Conservation (phyloP, 345 rosid species). For the Microcos paniculata region DNA sequence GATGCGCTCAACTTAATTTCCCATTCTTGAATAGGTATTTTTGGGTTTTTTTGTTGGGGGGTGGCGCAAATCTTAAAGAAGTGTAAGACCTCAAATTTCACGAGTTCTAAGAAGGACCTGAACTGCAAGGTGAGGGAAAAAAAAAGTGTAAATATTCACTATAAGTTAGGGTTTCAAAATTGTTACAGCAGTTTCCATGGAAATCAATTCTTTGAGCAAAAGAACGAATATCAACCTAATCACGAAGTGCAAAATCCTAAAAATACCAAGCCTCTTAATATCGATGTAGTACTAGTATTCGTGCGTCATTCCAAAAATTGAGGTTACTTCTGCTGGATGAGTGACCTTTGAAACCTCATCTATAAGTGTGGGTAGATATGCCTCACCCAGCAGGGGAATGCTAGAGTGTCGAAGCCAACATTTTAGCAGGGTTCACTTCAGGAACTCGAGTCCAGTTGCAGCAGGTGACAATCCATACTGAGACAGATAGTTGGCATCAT, state of each 20-base stretch:
- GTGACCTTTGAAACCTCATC: not conserved
- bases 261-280: not conserved
- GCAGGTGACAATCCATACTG: slow-evolving; percentile 63
- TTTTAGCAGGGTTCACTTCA: slow-evolving; percentile 33
- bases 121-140: not conserved
- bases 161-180: not conserved
- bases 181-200: not conserved
- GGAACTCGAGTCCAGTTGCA: slow-evolving; percentile 68
- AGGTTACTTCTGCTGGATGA: not conserved
- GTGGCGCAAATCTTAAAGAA: too few relatives aligned
- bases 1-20: too few relatives aligned
- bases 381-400: not conserved
- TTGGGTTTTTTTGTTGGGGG: too few relatives aligned
- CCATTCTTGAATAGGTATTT: too few relatives aligned
- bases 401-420: not conserved
- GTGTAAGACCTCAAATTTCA: not conserved
- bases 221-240: not conserved
- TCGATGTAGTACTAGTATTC: too few relatives aligned
- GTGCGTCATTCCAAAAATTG: not conserved
- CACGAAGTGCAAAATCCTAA: not conserved
- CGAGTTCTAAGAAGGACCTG: not conserved
- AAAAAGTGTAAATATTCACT: not conserved
- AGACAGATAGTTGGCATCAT: slow-evolving; percentile 57
- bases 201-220: not conserved
- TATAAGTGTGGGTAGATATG: not conserved